phyloP scores from a whole-genome alignment of 306 rosid genomes.

The Astragalus glycyphyllos region DNA sequence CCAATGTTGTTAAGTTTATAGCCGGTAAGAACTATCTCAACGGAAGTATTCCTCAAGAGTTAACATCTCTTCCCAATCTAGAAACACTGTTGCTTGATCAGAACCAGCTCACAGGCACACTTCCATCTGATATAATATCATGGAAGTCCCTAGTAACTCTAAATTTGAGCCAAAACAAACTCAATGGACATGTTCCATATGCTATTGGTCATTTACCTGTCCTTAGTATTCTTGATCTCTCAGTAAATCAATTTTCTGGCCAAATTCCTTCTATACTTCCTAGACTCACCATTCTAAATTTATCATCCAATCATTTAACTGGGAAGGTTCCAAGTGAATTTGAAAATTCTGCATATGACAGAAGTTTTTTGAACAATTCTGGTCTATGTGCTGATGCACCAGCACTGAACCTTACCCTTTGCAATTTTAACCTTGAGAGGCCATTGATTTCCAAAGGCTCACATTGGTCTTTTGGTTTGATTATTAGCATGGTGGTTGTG shows the following conservation, averaged over 20 bases:
- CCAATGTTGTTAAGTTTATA: constrained; percentile 45
- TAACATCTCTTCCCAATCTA: constrained; percentile 55
- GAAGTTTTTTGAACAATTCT: constrained; percentile 71
- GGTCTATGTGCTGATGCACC: constrained; percentile 58
- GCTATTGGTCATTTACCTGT: constrained; percentile 48
- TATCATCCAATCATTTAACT: constrained; percentile 53
- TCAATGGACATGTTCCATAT: constrained; percentile 59
- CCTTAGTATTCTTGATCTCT: constrained; percentile 64
- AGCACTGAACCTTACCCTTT: constrained; percentile 40
- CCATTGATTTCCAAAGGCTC: constrained; percentile 43
- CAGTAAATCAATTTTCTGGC: constrained; percentile 69
- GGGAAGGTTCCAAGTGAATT: constrained; percentile 62
- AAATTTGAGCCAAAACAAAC: constrained; percentile 54
- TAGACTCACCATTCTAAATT: constrained; percentile 40
- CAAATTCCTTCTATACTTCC: constrained; percentile 51
- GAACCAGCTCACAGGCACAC: constrained; percentile 54
- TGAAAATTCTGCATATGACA: constrained; percentile 43
- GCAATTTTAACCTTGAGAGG: constrained; percentile 40
- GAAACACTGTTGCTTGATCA: constrained; percentile 52
- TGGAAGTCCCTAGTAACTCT: constrained; percentile 52
- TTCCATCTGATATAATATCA: constrained; percentile 56
- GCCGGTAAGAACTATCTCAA: constrained; percentile 61
- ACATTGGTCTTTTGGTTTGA: constrained; percentile 52
- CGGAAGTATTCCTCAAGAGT: constrained; percentile 63
- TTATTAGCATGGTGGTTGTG: constrained; percentile 44